A percentile compares a stretch with the other conserved stretches of the same genome.
Conservation (phyloP, 768 basidiomycete species). For the Ramaria rubella region DNA sequence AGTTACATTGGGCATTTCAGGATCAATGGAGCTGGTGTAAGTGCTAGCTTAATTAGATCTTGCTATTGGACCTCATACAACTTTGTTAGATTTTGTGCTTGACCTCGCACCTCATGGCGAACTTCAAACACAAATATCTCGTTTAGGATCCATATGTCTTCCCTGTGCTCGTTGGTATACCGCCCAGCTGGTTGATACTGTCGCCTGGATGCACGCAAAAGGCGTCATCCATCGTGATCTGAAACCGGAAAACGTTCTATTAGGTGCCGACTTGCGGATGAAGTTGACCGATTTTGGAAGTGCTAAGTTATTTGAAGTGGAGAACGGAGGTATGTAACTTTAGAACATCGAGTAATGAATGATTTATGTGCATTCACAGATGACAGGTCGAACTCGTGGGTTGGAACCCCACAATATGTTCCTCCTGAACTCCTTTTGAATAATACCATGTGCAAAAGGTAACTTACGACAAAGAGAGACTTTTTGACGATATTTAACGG, state of each 20-base stretch:
- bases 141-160: slow-evolving; percentile 80
- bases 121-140: slow-evolving; percentile 62
- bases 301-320: slow-evolving; percentile 62
- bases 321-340: slow-evolving; percentile 13
- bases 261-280: slow-evolving; percentile 81
- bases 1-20: slow-evolving; percentile 33
- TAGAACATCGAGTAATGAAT: slow-evolving; percentile 24
- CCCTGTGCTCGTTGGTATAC: slow-evolving; percentile 75
- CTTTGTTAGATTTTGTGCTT: slow-evolving; percentile 61
- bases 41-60: slow-evolving; percentile 13
- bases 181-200: slow-evolving; percentile 83
- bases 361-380: slow-evolving; percentile 24
- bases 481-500: not conserved
- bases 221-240: slow-evolving; percentile 88
- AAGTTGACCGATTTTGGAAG: slow-evolving; percentile 98
- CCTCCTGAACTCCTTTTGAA: slow-evolving; percentile 77
- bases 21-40: slow-evolving; percentile 29
- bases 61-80: not conserved
- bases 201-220: slow-evolving; percentile 85
- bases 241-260: slow-evolving; percentile 82
- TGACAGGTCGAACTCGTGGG: slow-evolving; percentile 64
- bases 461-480: slow-evolving; percentile 9
- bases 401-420: slow-evolving; percentile 87
- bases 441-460: slow-evolving; percentile 75
- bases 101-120: slow-evolving; percentile 75